phyloP scores from a whole-genome alignment of 2,329 filamentous ascomycete genomes.

The Thielaviopsis ethacetica region DNA sequence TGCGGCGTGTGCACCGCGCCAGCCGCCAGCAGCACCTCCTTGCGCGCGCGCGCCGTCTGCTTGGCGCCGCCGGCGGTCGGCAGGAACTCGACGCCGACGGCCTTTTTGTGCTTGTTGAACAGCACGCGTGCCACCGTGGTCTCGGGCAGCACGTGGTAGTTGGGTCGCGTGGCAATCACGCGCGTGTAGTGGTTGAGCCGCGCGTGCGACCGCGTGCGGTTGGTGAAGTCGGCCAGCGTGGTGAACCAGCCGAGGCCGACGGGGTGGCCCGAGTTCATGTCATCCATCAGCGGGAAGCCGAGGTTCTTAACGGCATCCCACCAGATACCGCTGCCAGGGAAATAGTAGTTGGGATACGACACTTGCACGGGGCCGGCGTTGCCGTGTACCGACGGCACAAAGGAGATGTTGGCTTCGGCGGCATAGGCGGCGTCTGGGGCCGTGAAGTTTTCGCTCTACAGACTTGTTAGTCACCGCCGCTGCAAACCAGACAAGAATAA shows the following conservation, averaged over 20 bases:
- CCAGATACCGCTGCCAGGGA: slow-evolving; percentile 22
- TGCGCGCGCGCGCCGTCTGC: slow-evolving; percentile 13
- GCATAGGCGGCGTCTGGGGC: slow-evolving; percentile 9
- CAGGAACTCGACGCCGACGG: slow-evolving; percentile 42
- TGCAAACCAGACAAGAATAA: neutral
- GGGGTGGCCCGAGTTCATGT: slow-evolving; percentile 16
- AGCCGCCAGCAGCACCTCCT: slow-evolving; percentile 27
- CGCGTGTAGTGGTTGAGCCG: slow-evolving; percentile 17
- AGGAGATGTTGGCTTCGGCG: slow-evolving; percentile 10
- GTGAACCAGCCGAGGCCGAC: slow-evolving; percentile 18
- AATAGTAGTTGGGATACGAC: slow-evolving; percentile 18
- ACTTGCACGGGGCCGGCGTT: slow-evolving; percentile 37
- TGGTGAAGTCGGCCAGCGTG: slow-evolving; percentile 18
- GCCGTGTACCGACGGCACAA: slow-evolving; percentile 36
- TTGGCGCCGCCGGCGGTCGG: slow-evolving; percentile 19
- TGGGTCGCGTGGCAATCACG: slow-evolving; percentile 27
- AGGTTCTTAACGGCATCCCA: slow-evolving; percentile 34
- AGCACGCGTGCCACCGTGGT: slow-evolving; percentile 38
- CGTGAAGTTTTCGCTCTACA: slow-evolving; percentile 13
- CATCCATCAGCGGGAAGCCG: slow-evolving; percentile 35
- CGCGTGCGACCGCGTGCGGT: slow-evolving; percentile 18
- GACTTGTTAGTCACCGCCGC: neutral
- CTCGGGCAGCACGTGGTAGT: slow-evolving; percentile 42
- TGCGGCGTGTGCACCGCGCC: slow-evolving; percentile 26
- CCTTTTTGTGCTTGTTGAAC: slow-evolving; percentile 33